phyloP scores from a whole-genome alignment of 2,329 filamentous ascomycete genomes.

The Aspergillus hortae region DNA sequence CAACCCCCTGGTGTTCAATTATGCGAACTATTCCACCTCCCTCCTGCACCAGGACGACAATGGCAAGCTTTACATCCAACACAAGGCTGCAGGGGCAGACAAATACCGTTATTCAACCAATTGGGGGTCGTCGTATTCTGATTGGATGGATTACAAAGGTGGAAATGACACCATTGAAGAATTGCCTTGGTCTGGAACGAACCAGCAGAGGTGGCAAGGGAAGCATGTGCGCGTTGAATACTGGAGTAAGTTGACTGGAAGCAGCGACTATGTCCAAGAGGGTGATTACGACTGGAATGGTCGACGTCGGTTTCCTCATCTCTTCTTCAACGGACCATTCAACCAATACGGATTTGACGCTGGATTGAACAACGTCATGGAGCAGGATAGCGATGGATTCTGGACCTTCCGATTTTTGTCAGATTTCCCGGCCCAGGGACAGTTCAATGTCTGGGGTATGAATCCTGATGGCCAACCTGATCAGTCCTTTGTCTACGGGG shows the following conservation, averaged over 20 bases:
- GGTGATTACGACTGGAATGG: constrained; percentile 48
- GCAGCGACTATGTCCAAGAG: constrained; percentile 59
- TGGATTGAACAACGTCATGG: constrained; percentile 54
- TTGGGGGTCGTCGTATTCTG: constrained; percentile 57
- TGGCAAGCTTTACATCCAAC: constrained; percentile 50
- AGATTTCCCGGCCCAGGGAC: constrained; percentile 61
- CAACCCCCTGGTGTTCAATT: constrained; percentile 60
- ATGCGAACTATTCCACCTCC: constrained; percentile 56
- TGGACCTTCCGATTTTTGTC: constrained; percentile 61
- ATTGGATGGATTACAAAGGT: constrained; percentile 56
- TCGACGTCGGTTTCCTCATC: constrained; percentile 57
- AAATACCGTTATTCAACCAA: constrained; percentile 61
- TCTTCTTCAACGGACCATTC: constrained; percentile 60
- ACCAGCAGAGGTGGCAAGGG: constrained; percentile 56
- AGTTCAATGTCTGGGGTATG: constrained; percentile 66
- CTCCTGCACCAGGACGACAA: constrained; percentile 48
- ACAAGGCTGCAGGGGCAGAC: constrained; percentile 59
- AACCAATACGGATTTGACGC: constrained; percentile 64
- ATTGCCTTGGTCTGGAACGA: constrained; percentile 57
- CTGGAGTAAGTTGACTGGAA: constrained; percentile 57
- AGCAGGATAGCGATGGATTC: constrained; percentile 45
- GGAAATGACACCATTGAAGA: constrained; percentile 47
- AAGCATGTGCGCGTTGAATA: constrained; percentile 63
- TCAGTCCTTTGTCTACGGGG: constrained; percentile 57
- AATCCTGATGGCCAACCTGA: constrained; percentile 62